Evolutionary conservation across 2,329 filamentous ascomycete species (phyloP), one percentile per base, ranked within the genome.

Genomic region (Botrytis fragariae): DNA sequence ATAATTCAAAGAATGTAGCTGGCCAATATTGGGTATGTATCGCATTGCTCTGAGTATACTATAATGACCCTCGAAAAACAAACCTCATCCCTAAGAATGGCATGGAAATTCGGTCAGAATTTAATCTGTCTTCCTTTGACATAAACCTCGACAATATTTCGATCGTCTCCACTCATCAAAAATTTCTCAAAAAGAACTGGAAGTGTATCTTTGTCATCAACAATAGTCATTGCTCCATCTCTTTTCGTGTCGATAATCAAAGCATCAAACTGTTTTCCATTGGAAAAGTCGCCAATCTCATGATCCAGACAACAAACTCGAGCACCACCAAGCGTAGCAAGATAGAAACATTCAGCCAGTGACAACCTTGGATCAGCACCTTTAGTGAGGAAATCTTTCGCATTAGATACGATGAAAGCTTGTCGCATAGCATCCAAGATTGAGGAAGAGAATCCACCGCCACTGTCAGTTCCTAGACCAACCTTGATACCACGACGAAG

Each of bases 141-240:
- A 94, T 94, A 98, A 3, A 98, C 95, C 78, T 87, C 90, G 78
- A 86, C 87, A 7, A 94, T 94, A 82, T 97, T 97, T 76, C 95
- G 86, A 82, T 98, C 95, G 84, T 98, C 94, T 0, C 95, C 95
- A 75, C 88, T 92, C 83, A 93, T 98, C 75, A 98, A 84, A 94
- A 95, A 98, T 85, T 98, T 98, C 71, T 93, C 92, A 0, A 97
- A 81, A 4, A 74, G 37, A 25, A 73, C 73, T 25, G 59, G 64
- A 37, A 76, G 20, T 29, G 48, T 39, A 22, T 76, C 74, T n/a
- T 63, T 67, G 2, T 59, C 65, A 57, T 76, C 74, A 42, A 64
- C 44, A 37, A 72, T 51, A 29, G 75, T 76, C 42, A 73, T 74
- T 39, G 72, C 69, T 35, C 59, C 62, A 8, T 76, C 70, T 81